These are phyloP conservation scores for Zymoseptoria crescenta DNA, from an alignment of 2,329 filamentous ascomycete species.

Conservation along the genomic window DNA sequence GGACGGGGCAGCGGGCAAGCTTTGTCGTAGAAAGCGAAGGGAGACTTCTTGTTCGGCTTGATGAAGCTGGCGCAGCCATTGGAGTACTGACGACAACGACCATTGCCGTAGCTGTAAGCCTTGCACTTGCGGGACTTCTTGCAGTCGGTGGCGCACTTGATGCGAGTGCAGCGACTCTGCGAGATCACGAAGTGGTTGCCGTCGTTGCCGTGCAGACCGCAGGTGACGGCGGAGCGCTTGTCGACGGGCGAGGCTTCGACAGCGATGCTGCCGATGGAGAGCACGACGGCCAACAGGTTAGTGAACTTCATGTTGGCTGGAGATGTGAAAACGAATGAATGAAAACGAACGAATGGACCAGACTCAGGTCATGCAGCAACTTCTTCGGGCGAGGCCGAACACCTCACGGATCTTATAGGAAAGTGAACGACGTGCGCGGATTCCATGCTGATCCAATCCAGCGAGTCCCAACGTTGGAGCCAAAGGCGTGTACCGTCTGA, in stretches of 20 bases:
- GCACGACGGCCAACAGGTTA: not conserved
- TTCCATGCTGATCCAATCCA: not conserved
- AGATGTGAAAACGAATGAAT: not conserved
- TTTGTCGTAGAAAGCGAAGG: not conserved
- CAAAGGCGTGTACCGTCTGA: not conserved
- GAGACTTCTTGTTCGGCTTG: not conserved
- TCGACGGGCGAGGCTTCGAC: not conserved
- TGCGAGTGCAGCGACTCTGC: not conserved
- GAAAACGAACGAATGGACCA: not conserved
- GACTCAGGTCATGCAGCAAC: not conserved
- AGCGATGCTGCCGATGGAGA: not conserved
- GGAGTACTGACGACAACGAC: not conserved
- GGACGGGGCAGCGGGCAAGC: not conserved
- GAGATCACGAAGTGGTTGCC: not conserved
- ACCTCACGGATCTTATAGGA: not conserved
- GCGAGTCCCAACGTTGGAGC: not conserved
- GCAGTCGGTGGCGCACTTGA: not conserved
- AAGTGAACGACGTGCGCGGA: too few species aligned
- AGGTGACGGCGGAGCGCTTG: not conserved
- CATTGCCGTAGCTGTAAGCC: not conserved
- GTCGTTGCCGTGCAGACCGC: not conserved
- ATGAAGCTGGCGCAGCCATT: not conserved
- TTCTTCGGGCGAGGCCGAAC: not conserved
- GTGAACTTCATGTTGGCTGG: not conserved
- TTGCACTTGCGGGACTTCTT: not conserved